A percentile compares a stretch with the other conserved stretches of the same genome.
Conservation (phyloP, 78 protist genomes). For the slime mould (Dictyostelium discoideum) region DNA sequence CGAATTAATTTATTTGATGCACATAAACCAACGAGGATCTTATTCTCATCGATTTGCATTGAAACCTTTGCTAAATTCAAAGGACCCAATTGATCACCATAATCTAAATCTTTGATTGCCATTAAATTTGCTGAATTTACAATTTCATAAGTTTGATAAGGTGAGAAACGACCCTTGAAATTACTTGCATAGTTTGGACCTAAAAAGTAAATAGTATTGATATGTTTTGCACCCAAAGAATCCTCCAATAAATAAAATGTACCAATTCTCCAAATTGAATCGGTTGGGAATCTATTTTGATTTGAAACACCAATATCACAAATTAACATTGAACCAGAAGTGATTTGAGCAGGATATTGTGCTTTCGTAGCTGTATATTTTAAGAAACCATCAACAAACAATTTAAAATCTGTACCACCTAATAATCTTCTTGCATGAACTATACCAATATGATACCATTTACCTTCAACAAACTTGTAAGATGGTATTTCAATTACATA, state of each 20-base stretch:
- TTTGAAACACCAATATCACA: conserved; percentile 41
- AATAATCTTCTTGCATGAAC: conserved; percentile 64
- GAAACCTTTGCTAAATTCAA: conserved; percentile 61
- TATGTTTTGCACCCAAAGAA: conserved; percentile 41
- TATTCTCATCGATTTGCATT: conserved; percentile 64
- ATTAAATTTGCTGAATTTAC: conserved; percentile 27
- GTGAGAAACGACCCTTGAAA: conserved; percentile 75
- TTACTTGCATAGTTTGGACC: conserved; percentile 78
- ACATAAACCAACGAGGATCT: conserved; percentile 48
- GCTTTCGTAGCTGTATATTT: conserved; percentile 44
- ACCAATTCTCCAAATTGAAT: conserved; percentile 77
- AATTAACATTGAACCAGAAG: neutral
- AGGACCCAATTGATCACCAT: conserved; percentile 72
- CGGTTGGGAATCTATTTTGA: conserved; percentile 8
- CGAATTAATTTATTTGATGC: conserved; percentile 30
- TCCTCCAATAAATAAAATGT: conserved; percentile 68
- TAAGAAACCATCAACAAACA: conserved; percentile 64
- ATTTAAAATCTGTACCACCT: conserved; percentile 69
- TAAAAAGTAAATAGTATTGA: conserved; percentile 62
- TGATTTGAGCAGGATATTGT: conserved; percentile 52
- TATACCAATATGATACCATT: conserved; percentile 77
- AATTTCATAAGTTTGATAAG: conserved; percentile 76
- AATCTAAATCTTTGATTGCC: conserved; percentile 61
- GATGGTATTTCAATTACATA: conserved; percentile 43
- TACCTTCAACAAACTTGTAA: conserved; percentile 21